Evolutionary conservation across 768 basidiomycete species (phyloP).

Genomic region (Podaxis carcinomalis): DNA sequence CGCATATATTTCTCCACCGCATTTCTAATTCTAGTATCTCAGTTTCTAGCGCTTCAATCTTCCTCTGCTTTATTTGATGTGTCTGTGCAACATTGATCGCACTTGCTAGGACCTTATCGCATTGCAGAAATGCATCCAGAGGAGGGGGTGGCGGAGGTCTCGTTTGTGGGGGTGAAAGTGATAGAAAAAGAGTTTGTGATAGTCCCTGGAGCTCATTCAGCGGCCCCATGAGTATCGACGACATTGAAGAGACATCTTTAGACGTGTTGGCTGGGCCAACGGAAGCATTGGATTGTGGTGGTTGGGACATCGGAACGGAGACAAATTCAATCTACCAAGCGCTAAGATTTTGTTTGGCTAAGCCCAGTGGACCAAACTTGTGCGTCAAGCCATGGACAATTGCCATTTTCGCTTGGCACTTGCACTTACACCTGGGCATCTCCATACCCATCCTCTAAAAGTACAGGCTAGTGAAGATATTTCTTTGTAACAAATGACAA

Average conservation of each 20-base stretch:
- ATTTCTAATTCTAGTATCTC: conserved; percentile 68
- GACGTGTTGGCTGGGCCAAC: conserved; percentile 8
- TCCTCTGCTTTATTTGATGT: conserved; percentile 74
- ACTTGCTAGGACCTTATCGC: conserved; percentile 60
- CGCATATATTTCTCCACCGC: conserved; percentile 66
- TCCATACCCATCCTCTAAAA: not conserved
- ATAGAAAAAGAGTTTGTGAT: conserved; percentile 66
- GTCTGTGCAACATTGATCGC: conserved; percentile 61
- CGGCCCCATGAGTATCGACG: conserved; percentile 56
- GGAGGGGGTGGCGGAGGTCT: conserved; percentile 62
- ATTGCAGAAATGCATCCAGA: conserved; percentile 52
- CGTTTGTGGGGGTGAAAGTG: conserved; percentile 63
- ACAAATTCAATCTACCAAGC: not conserved
- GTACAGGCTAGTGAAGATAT: not conserved
- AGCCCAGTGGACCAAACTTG: conserved; percentile 8
- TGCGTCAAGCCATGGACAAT: not conserved
- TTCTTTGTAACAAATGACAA: not conserved
- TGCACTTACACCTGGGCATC: not conserved
- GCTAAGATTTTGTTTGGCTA: conserved; percentile 4
- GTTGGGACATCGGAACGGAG: conserved; percentile 1
- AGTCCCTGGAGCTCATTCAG: conserved; percentile 59
- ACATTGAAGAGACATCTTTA: conserved; percentile 44
- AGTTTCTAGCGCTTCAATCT: conserved; percentile 64
- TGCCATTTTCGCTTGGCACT: conserved; percentile 1
- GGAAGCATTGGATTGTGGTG: conserved; percentile 9